These are phyloP conservation scores for Gyromitra esculenta DNA, from an alignment of 2,329 filamentous ascomycete genomes.

Conservation along the genomic window DNA sequence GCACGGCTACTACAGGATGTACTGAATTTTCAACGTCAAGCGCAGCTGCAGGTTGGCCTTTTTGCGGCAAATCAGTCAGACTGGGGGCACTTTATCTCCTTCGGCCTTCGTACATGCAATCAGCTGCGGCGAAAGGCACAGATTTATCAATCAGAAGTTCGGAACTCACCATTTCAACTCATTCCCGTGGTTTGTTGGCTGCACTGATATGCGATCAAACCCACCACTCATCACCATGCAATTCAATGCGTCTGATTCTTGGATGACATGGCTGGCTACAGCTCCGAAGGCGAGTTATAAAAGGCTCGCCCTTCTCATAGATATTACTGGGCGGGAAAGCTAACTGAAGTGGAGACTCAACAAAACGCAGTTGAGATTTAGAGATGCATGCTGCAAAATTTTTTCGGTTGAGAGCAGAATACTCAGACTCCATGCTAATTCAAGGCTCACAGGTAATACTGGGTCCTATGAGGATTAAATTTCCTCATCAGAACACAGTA, in stretches of 20 bases:
- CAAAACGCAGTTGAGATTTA: conserved; percentile 16
- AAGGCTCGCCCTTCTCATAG: background rate
- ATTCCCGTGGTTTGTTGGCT: conserved; percentile 13
- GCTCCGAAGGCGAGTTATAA: background rate
- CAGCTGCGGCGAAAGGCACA: conserved; percentile 15
- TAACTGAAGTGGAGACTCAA: conserved; percentile 14
- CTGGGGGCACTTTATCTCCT: conserved; percentile 28
- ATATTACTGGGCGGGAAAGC: background rate
- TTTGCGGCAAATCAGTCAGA: conserved; percentile 27
- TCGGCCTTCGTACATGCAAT: conserved; percentile 28
- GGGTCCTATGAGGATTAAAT: conserved; percentile 2
- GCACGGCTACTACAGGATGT: conserved; percentile 24
- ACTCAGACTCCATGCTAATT: conserved; percentile 5
- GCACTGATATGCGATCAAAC: conserved; percentile 15
- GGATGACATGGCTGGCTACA: background rate
- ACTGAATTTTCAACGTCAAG: conserved; percentile 28
- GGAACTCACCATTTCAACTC: conserved; percentile 33
- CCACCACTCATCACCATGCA: background rate
- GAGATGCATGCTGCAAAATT: background rate
- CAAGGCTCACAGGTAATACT: background rate
- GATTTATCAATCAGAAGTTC: conserved; percentile 27
- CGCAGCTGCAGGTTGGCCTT: conserved; percentile 37
- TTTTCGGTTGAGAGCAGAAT: background rate
- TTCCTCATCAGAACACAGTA: conserved; percentile 6
- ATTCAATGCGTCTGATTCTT: conserved; percentile 9